These are phyloP conservation scores for Cladophialophora carrionii DNA, from an alignment of 2,329 filamentous ascomycete species.

Conservation along the genomic window DNA sequence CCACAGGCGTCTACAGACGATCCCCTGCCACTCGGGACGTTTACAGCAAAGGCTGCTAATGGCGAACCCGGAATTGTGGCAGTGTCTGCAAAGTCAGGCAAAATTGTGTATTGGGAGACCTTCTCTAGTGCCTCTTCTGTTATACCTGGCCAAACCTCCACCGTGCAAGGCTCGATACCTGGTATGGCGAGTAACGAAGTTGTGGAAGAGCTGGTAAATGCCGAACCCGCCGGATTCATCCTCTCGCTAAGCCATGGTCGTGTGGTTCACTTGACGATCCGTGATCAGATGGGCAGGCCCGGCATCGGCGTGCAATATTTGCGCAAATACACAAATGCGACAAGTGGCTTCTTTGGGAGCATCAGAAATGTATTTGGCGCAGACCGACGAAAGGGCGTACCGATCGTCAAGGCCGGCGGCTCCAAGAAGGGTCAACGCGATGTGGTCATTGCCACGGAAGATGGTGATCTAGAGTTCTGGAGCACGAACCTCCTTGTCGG, in stretches of 20 bases:
- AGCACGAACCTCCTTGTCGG: constrained; percentile 85
- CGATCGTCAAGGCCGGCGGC: constrained; percentile 72
- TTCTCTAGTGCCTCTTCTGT: constrained; percentile 85
- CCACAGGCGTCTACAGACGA: constrained; percentile 68
- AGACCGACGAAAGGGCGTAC: constrained; percentile 74
- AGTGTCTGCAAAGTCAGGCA: constrained; percentile 80
- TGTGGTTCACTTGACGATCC: constrained; percentile 80
- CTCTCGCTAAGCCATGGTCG: constrained; percentile 83
- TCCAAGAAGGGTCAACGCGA: constrained; percentile 81
- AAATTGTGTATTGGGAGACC: constrained; percentile 92
- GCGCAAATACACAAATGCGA: constrained; percentile 61
- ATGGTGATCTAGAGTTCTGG: constrained; percentile 82
- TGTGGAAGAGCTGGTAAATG: constrained; percentile 75
- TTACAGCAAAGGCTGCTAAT: constrained; percentile 78
- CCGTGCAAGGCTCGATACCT: constrained; percentile 72
- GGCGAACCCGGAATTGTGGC: constrained; percentile 84
- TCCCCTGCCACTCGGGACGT: constrained; percentile 76
- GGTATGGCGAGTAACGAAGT: constrained; percentile 78
- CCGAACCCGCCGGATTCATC: constrained; percentile 85
- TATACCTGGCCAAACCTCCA: constrained; percentile 78
- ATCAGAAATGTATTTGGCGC: constrained; percentile 75
- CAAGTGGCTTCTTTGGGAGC: constrained; percentile 76
- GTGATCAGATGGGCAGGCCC: constrained; percentile 84
- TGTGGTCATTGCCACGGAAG: constrained; percentile 75
- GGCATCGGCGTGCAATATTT: constrained; percentile 78